phyloP scores from a whole-genome alignment of 129 eudicot species.

The Centella asiatica region DNA sequence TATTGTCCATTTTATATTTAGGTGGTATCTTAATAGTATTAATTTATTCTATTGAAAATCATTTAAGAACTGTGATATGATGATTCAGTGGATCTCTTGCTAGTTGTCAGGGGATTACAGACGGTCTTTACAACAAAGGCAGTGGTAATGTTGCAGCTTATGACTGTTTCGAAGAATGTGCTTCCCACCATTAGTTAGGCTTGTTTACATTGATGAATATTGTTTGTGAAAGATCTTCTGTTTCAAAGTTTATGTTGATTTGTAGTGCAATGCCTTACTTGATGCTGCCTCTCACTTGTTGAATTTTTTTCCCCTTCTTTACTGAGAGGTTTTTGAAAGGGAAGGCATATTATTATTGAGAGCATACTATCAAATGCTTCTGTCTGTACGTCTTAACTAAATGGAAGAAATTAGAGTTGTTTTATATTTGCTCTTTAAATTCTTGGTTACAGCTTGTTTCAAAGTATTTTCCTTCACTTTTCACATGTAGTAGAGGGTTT shows the following conservation, averaged over 20 bases:
- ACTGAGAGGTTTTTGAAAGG: too few relatives aligned
- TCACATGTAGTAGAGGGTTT: not conserved
- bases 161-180: not conserved
- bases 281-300: too few relatives aligned
- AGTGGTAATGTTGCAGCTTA: not conserved
- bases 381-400: not conserved
- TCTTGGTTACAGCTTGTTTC: too few relatives aligned
- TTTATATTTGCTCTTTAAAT: too few relatives aligned
- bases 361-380: not conserved
- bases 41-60: not conserved
- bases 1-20: not conserved
- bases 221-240: too few relatives aligned
- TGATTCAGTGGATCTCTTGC: not conserved
- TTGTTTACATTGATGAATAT: too few relatives aligned
- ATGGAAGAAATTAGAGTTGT: not conserved
- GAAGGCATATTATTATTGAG: too few relatives aligned
- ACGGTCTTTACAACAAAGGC: too few relatives aligned
- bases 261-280: too few relatives aligned
- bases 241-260: too few relatives aligned
- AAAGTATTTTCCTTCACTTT: not conserved
- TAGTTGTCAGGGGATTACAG: conserved; percentile 1
- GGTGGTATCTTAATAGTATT: not conserved
- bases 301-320: too few relatives aligned
- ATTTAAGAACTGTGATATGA: too few relatives aligned
- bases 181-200: not conserved